phyloP scores from a whole-genome alignment of 805 yeast species.

The Candida anglica region DNA sequence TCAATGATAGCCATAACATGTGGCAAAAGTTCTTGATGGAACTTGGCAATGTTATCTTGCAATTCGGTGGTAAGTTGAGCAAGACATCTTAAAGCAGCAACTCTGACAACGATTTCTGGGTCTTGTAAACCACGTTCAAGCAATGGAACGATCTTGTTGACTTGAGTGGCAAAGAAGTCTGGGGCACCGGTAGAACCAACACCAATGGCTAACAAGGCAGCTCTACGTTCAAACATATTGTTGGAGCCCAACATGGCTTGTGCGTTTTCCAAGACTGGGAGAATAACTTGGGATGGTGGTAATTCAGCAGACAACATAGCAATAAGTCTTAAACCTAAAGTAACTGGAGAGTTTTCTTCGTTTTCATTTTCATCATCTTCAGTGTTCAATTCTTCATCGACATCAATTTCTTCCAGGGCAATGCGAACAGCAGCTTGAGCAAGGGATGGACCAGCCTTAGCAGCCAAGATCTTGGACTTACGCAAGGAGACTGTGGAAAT shows the following conservation, averaged over 20 bases:
- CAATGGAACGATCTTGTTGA: conserved; percentile 68
- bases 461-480: conserved; percentile 72
- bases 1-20: conserved; percentile 84
- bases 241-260: conserved; percentile 47
- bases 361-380: conserved; percentile 91
- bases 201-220: conserved; percentile 77
- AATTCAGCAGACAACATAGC: conserved; percentile 75
- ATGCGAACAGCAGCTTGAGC: conserved; percentile 70
- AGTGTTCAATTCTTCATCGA: conserved; percentile 70
- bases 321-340: conserved; percentile 75
- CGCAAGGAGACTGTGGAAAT: conserved; percentile 75
- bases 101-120: conserved; percentile 66
- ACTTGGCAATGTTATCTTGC: conserved; percentile 79
- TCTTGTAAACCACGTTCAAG: conserved; percentile 77
- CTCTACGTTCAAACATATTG: conserved; percentile 81
- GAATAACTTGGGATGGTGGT: conserved; percentile 90
- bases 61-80: conserved; percentile 76
- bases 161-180: conserved; percentile 76
- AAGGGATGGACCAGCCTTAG: conserved; percentile 80
- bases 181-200: conserved; percentile 91
- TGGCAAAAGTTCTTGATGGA: conserved; percentile 80
- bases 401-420: conserved; percentile 71
- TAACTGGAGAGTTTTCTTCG: conserved; percentile 79
- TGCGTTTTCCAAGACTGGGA: conserved; percentile 68
- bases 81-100: conserved; percentile 81